Evolutionary conservation across 129 eudicot genomes (phyloP).

Genomic region (Mikania micrantha): DNA sequence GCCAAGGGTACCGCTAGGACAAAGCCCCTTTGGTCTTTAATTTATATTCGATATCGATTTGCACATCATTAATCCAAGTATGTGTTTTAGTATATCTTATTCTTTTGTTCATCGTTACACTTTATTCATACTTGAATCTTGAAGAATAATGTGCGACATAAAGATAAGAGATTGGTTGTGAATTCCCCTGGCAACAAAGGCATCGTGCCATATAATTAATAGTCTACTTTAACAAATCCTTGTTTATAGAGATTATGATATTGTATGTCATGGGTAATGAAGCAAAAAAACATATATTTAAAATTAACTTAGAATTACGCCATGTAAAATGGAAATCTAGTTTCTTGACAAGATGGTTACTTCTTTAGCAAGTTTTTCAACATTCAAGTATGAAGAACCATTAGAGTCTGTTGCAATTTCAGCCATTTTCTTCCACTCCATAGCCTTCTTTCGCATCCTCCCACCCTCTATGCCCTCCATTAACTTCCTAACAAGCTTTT

Average conservation of each 20-base stretch:
- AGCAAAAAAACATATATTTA: not conserved
- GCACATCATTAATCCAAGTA: no score
- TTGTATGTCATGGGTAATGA: not conserved
- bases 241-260: not conserved
- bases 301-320: not conserved
- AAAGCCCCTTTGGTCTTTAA: no score
- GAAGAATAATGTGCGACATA: no score
- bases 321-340: not conserved
- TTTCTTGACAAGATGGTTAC: not conserved
- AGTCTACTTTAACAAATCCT: no score
- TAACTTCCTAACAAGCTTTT: constrained; percentile 14
- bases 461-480: constrained; percentile 11
- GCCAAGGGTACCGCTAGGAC: no score
- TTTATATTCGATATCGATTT: no score
- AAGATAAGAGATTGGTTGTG: no score
- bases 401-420: not conserved
- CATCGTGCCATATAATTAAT: no score
- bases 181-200: no score
- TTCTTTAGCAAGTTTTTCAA: not conserved
- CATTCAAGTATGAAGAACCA: constrained; percentile 4
- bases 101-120: no score
- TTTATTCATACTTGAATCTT: no score
- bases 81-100: no score
- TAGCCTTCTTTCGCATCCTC: constrained; percentile 5
- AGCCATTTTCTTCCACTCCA: constrained; percentile 15